Evolutionary conservation across 2,329 filamentous ascomycete genomes (phyloP).

Genomic region (Fusarium piperis): DNA sequence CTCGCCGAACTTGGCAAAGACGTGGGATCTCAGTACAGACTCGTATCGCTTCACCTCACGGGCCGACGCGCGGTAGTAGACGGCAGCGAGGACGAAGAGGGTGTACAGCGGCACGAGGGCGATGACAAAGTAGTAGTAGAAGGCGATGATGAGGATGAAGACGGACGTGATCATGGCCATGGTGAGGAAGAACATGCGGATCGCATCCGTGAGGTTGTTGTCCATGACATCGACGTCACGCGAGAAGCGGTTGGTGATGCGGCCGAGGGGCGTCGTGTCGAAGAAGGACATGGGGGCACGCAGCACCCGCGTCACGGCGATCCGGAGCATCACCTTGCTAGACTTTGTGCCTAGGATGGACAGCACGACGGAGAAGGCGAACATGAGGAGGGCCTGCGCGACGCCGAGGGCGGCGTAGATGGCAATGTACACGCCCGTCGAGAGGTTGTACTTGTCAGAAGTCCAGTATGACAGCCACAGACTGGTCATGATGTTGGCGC

Average conservation of each 20-base stretch:
- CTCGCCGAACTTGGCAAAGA: conserved; percentile 93
- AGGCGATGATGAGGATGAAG: conserved; percentile 92
- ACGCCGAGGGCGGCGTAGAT: conserved; percentile 77
- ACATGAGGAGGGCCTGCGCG: conserved; percentile 78
- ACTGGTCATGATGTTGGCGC: conserved; percentile 85
- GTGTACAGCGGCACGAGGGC: conserved; percentile 72
- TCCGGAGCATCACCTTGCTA: conserved; percentile 82
- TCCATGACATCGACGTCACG: conserved; percentile 98
- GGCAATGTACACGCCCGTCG: conserved; percentile 76
- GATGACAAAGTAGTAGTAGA: conserved; percentile 86
- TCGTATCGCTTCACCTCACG: conserved; percentile 96
- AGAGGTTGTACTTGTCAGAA: conserved; percentile 75
- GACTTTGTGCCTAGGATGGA: conserved; percentile 83
- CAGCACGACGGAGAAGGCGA: conserved; percentile 80
- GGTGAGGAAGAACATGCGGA: conserved; percentile 92
- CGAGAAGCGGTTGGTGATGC: conserved; percentile 96
- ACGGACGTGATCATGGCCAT: conserved; percentile 83
- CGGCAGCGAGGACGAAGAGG: conserved; percentile 82
- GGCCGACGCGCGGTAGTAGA: conserved; percentile 90
- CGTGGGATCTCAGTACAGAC: conserved; percentile 83
- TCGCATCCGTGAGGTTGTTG: conserved; percentile 86
- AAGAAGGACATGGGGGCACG: conserved; percentile 88
- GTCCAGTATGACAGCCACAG: conserved; percentile 97
- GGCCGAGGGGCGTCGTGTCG: conserved; percentile 93
- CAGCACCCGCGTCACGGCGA: conserved; percentile 81